Evolutionary conservation across 257 asterid species (phyloP).

Genomic region (Paulownia fortunei): DNA sequence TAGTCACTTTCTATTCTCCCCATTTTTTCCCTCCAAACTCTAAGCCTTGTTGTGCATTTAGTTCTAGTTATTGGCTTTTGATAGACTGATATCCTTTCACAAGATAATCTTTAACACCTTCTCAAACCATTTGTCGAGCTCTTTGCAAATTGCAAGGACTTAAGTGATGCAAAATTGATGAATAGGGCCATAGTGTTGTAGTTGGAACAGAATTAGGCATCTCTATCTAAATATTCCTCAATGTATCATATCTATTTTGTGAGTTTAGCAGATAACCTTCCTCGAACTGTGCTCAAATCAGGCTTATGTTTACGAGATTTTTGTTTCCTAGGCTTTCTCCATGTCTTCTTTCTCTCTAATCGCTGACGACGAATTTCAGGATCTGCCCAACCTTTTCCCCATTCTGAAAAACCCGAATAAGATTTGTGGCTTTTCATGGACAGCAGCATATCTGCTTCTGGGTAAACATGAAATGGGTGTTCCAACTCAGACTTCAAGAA

Average conservation of each 20-base stretch:
- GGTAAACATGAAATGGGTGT: constrained; percentile 53
- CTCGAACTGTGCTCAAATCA: constrained; percentile 61
- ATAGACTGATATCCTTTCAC: neutral
- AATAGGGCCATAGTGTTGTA: neutral
- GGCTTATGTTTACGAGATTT: constrained; percentile 39
- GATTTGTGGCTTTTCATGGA: constrained; percentile 46
- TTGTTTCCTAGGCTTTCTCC: constrained; percentile 49
- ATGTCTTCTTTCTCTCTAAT: constrained; percentile 38
- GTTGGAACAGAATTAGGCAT: constrained; percentile 7
- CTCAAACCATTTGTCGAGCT: too few species aligned
- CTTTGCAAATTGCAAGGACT: too few species aligned
- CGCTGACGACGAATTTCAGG: constrained; percentile 82
- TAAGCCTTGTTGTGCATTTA: neutral
- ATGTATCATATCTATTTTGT: constrained; percentile 39
- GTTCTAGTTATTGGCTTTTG: neutral
- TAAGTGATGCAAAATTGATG: too few species aligned
- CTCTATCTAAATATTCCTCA: neutral
- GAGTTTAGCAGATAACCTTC: constrained; percentile 71
- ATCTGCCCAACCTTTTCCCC: constrained; percentile 93
- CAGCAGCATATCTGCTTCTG: constrained; percentile 81
- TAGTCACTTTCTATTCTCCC: neutral
- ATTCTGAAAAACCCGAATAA: constrained; percentile 67
- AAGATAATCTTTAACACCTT: neutral
- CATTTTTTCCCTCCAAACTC: neutral
- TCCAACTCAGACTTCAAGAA: constrained; percentile 50